Conservation (phyloP, 164 flowering plant genomes). For the Dillenia turbinata region DNA sequence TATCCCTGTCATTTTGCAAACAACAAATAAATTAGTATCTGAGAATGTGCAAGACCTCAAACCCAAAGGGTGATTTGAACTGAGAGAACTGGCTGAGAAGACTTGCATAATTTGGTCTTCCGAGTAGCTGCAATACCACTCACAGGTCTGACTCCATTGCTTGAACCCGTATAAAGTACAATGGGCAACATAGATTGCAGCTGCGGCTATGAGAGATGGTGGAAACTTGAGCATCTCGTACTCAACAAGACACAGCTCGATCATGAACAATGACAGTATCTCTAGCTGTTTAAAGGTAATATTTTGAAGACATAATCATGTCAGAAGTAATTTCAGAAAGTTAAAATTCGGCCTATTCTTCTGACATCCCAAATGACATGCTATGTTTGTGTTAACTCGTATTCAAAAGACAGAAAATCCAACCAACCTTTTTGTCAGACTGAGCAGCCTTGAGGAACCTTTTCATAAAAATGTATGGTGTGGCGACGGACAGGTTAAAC, state of each 20-base stretch:
- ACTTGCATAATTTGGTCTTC: slow-evolving; percentile 48
- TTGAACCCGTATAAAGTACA: slow-evolving; percentile 30
- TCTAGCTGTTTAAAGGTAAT: slow-evolving; percentile 20
- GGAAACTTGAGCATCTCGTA: slow-evolving; percentile 57
- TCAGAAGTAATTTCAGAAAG: neutral
- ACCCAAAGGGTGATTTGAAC: neutral
- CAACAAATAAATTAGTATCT: neutral
- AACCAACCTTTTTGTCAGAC: slow-evolving; percentile 44
- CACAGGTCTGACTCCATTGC: slow-evolving; percentile 49
- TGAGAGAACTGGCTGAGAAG: neutral
- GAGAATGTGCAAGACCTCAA: neutral
- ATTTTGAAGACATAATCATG: neutral
- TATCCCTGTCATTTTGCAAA: slow-evolving; percentile 32
- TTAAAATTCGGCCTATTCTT: too few relatives aligned
- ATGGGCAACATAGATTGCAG: slow-evolving; percentile 52
- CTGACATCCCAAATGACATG: too few relatives aligned
- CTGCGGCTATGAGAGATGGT: slow-evolving; percentile 52
- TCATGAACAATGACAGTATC: slow-evolving; percentile 37
- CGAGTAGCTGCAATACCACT: slow-evolving; percentile 40
- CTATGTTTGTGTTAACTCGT: too few relatives aligned
- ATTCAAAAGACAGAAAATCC: neutral
- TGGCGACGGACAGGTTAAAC: slow-evolving; percentile 58
- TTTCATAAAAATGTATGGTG: slow-evolving; percentile 52
- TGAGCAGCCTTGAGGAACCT: slow-evolving; percentile 73
- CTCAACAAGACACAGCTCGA: slow-evolving; percentile 55